Percentiles rank a stretch among this genome's conserved stretches.
Evolutionary conservation across 495 filamentous ascomycete species (phyloP).

Genomic region (Amniculicola lignicola): DNA sequence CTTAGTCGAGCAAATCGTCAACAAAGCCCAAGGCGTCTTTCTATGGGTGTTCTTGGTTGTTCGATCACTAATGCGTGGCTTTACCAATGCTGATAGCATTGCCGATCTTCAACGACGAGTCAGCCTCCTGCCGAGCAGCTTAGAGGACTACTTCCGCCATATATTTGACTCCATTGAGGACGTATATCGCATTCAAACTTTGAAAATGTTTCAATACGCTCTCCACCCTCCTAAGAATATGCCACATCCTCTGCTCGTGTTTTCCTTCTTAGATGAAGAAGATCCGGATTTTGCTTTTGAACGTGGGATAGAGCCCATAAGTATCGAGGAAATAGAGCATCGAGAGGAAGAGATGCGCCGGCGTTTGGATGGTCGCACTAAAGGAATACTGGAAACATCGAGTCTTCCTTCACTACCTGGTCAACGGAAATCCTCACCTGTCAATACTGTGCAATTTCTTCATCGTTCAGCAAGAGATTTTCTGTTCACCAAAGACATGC

Average conservation of each 20-base stretch:
- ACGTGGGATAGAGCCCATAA: neutral
- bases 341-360: neutral
- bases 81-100: constrained; percentile 19
- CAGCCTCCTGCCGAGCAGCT: constrained; percentile 7
- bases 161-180: constrained; percentile 11
- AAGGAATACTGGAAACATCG: constrained; percentile 5
- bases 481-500: neutral
- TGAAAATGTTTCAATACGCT: neutral
- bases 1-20: constrained; percentile 20
- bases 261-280: constrained; percentile 1
- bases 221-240: neutral
- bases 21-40: constrained; percentile 34
- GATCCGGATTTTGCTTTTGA: neutral
- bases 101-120: constrained; percentile 12
- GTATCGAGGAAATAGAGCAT: neutral
- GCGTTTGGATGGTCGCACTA: neutral
- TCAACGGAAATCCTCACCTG: neutral
- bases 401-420: neutral
- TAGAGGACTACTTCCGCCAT: constrained; percentile 11
- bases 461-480: constrained; percentile 14
- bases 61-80: constrained; percentile 19
- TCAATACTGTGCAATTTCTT: neutral
- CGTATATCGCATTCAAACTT: constrained; percentile 11
- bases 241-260: neutral
- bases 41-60: constrained; percentile 36